phyloP scores from a whole-genome alignment of 2,329 filamentous ascomycete genomes.

The Sporothrix protearum region DNA sequence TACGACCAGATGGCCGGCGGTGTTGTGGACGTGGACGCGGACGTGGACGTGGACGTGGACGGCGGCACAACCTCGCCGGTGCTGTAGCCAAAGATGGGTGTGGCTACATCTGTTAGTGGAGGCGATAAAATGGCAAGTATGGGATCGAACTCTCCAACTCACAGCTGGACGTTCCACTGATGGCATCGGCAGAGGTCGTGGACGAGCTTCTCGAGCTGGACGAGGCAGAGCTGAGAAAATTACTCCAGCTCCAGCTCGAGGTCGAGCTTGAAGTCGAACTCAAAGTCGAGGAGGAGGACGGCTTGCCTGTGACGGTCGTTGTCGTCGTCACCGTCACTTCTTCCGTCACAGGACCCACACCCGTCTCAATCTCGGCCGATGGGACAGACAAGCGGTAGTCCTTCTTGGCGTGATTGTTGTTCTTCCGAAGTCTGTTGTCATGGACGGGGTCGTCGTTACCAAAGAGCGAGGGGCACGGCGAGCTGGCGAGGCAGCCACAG shows the following conservation, averaged over 20 bases:
- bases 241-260: not conserved
- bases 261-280: not conserved
- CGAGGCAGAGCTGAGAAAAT: not conserved
- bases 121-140: not conserved
- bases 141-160: not conserved
- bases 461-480: slow-evolving; percentile 7
- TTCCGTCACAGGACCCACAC: not conserved
- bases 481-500: slow-evolving; percentile 4
- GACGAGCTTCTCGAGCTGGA: not conserved
- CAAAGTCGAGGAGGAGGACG: not conserved
- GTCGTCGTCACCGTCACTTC: slow-evolving; percentile 18
- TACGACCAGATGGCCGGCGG: not conserved
- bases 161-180: not conserved
- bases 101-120: not conserved
- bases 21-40: not conserved
- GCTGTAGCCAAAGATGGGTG: not conserved
- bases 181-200: not conserved
- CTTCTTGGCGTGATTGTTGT: not conserved
- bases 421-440: not conserved
- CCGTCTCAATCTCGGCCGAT: not conserved
- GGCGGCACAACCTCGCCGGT: not conserved
- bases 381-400: slow-evolving; percentile 9
- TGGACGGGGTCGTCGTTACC: not conserved
- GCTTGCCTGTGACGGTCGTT: slow-evolving; percentile 8
- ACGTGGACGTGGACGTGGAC: too few species aligned